Percentiles rank a stretch among this genome's conserved stretches.
These are phyloP conservation scores for Salix suchowensis DNA, from an alignment of 345 rosid species.

Conservation along the genomic window DNA sequence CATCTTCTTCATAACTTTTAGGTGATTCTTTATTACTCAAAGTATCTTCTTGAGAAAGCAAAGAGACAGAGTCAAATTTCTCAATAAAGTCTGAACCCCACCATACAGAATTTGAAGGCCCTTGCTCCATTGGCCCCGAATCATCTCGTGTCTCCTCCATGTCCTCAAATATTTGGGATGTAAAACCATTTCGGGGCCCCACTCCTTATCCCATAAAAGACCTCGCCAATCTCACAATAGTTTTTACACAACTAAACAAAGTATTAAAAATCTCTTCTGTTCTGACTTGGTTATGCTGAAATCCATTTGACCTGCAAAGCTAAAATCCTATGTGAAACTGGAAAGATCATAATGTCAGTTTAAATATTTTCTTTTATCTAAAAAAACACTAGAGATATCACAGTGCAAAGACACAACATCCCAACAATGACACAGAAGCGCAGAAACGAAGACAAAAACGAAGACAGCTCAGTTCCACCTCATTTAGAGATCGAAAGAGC, in stretches of 20 bases:
- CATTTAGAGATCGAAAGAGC: background rate
- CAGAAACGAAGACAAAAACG: background rate
- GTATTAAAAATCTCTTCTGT: slow-evolving; percentile 27
- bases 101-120: slow-evolving; percentile 64
- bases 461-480: background rate
- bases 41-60: slow-evolving; percentile 65
- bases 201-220: slow-evolving; percentile 56
- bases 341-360: background rate
- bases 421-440: background rate
- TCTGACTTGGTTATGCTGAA: slow-evolving; percentile 38
- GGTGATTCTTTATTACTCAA: slow-evolving; percentile 55
- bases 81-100: slow-evolving; percentile 90
- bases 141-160: slow-evolving; percentile 85
- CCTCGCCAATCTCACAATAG: slow-evolving; percentile 21
- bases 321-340: slow-evolving; percentile 4
- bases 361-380: background rate
- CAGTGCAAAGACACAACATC: background rate
- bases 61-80: slow-evolving; percentile 62
- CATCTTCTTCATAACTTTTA: slow-evolving; percentile 60
- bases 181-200: slow-evolving; percentile 53
- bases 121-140: slow-evolving; percentile 60
- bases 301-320: slow-evolving; percentile 48
- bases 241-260: slow-evolving; percentile 29
- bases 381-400: background rate
- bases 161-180: slow-evolving; percentile 45